Conservation (phyloP, 805 yeast genomes). For the Isabelozyma pseudorhagii region DNA sequence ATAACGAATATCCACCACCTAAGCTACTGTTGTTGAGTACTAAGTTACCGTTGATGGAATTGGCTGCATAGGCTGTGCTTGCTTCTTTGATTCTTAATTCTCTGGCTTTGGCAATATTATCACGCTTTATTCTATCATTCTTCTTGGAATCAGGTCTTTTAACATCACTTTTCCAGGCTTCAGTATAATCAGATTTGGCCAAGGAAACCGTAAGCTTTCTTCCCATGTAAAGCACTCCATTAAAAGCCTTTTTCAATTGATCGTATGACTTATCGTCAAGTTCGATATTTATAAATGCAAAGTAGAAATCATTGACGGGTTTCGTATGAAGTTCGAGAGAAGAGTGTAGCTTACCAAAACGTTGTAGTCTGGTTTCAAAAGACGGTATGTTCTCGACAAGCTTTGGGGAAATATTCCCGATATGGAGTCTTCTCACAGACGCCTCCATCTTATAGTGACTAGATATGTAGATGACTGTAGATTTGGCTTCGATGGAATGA, state of each 20-base stretch:
- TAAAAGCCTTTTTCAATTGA: slow-evolving; percentile 53
- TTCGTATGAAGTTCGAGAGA: slow-evolving; percentile 54
- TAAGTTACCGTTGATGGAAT: slow-evolving; percentile 16
- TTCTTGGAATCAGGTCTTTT: slow-evolving; percentile 35
- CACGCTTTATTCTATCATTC: slow-evolving; percentile 23
- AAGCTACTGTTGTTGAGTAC: slow-evolving; percentile 8
- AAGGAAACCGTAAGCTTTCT: slow-evolving; percentile 54
- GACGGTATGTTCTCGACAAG: slow-evolving; percentile 45
- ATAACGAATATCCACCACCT: slow-evolving; percentile 26
- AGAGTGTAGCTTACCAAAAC: slow-evolving; percentile 54
- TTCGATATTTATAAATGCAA: slow-evolving; percentile 66
- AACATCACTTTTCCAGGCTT: slow-evolving; percentile 45
- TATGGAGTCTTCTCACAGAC: slow-evolving; percentile 43
- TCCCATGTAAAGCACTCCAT: slow-evolving; percentile 78
- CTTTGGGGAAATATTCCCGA: slow-evolving; percentile 62
- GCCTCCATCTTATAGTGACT: not conserved
- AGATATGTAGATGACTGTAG: not conserved
- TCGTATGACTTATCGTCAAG: slow-evolving; percentile 43
- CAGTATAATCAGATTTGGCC: slow-evolving; percentile 57
- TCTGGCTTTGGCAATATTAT: slow-evolving; percentile 30
- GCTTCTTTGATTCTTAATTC: slow-evolving; percentile 44
- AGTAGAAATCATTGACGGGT: slow-evolving; percentile 51
- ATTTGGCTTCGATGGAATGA: not conserved
- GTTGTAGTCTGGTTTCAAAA: slow-evolving; percentile 53
- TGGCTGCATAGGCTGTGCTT: slow-evolving; percentile 17